Percentiles rank a stretch among this genome's conserved stretches.
phyloP scores from a whole-genome alignment of 2,329 filamentous ascomycete genomes.

The Didymella glomerata region DNA sequence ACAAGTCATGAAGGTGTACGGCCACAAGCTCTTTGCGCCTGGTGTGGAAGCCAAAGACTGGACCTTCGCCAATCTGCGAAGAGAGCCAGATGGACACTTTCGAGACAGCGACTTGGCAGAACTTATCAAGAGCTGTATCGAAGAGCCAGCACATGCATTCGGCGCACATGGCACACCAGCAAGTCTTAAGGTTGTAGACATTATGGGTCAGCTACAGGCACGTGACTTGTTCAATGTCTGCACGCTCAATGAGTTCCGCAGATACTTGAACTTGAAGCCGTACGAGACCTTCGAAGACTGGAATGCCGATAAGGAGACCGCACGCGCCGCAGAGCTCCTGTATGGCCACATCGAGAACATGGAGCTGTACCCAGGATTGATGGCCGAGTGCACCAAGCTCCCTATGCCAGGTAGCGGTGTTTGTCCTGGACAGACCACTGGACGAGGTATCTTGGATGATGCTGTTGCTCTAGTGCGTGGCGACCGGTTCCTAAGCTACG shows the following conservation, averaged over 20 bases:
- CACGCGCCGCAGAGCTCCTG: conserved; percentile 62
- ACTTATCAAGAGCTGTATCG: conserved; percentile 70
- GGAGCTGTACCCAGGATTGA: conserved; percentile 80
- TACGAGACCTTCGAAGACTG: conserved; percentile 83
- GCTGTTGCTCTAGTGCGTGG: conserved; percentile 77
- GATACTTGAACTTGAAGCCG: conserved; percentile 79
- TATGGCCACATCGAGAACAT: conserved; percentile 82
- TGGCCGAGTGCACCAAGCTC: conserved; percentile 78
- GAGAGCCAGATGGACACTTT: conserved; percentile 72
- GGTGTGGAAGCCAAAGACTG: conserved; percentile 69
- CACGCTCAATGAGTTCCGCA: conserved; percentile 83
- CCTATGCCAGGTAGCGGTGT: conserved; percentile 71
- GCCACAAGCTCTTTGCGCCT: conserved; percentile 65
- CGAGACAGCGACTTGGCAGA: conserved; percentile 77
- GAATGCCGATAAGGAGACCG: conserved; percentile 76
- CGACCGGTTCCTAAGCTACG: conserved; percentile 77
- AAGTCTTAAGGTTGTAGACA: conserved; percentile 76
- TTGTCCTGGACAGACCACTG: conserved; percentile 76
- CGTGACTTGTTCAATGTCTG: conserved; percentile 76
- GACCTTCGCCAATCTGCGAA: conserved; percentile 71
- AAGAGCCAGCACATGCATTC: conserved; percentile 69
- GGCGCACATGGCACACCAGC: conserved; percentile 74
- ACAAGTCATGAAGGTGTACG: conserved; percentile 45
- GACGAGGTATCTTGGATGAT: conserved; percentile 76
- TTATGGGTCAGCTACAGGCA: conserved; percentile 79